Conservation (phyloP, 441 rosid genomes). For the Biscutella laevigata region DNA sequence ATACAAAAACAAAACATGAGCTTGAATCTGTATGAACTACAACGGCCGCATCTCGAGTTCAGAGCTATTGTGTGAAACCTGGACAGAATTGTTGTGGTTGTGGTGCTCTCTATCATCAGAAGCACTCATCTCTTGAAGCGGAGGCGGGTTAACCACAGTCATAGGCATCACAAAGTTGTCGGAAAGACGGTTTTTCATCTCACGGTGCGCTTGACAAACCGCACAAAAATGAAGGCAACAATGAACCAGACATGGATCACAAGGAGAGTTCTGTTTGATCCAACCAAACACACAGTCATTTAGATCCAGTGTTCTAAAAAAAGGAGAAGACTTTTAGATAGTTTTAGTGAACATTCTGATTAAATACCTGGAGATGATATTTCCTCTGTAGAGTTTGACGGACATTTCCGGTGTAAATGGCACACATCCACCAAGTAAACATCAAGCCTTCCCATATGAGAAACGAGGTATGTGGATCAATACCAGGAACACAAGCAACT, state of each 20-base stretch:
- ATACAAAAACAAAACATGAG: no score
- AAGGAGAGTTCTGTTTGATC: slow-evolving; percentile 49
- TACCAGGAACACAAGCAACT: slow-evolving; percentile 44
- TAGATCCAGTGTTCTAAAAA: no score
- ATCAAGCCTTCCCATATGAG: slow-evolving; percentile 59
- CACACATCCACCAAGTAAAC: slow-evolving; percentile 83
- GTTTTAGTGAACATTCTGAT: no score
- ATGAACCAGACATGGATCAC: slow-evolving; percentile 64
- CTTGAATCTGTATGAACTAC: no score
- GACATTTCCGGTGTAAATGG: slow-evolving; percentile 56
- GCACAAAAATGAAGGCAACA: slow-evolving; percentile 68
- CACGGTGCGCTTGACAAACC: slow-evolving; percentile 69
- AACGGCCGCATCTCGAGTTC: slow-evolving; percentile 72
- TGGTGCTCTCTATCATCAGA: slow-evolving; percentile 26
- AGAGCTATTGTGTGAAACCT: slow-evolving; percentile 46
- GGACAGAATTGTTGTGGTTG: slow-evolving; percentile 29
- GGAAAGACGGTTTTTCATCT: slow-evolving; percentile 62
- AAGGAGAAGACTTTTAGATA: no score
- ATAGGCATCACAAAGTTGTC: slow-evolving; percentile 54
- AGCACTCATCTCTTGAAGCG: slow-evolving; percentile 55
- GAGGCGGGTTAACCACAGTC: slow-evolving; percentile 64
- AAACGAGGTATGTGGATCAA: slow-evolving; percentile 53
- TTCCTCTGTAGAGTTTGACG: slow-evolving; percentile 58
- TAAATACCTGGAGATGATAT: slow-evolving; percentile 66
- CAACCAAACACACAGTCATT: no score